Evolutionary conservation across 2,329 filamentous ascomycete species (phyloP).

Genomic region (Alternaria gaisen): DNA sequence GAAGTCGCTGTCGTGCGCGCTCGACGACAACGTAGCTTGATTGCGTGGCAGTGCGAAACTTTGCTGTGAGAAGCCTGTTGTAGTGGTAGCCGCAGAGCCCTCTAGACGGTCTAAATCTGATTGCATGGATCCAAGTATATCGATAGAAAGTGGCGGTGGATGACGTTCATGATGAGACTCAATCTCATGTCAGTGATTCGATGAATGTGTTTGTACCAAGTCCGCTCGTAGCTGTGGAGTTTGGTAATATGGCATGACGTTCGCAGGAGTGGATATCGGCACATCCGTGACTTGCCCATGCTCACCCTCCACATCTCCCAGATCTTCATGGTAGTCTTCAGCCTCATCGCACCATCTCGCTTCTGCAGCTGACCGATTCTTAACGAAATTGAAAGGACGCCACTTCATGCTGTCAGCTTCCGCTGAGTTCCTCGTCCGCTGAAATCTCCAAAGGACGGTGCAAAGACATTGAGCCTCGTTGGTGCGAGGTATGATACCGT

Average conservation of each 20-base stretch:
- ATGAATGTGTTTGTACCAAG: constrained; percentile 15
- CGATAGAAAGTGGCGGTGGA: constrained; percentile 38
- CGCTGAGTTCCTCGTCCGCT: constrained; percentile 36
- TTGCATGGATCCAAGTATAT: constrained; percentile 33
- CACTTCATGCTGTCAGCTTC: constrained; percentile 46
- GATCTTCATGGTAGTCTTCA: constrained; percentile 15
- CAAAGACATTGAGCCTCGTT: constrained; percentile 40
- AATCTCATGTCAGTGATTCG: constrained; percentile 24
- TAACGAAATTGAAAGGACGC: constrained; percentile 42
- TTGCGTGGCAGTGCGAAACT: constrained; percentile 33
- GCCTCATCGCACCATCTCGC: constrained; percentile 29
- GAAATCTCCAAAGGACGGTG: constrained; percentile 52
- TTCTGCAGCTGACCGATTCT: constrained; percentile 6
- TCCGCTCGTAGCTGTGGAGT: constrained; percentile 23
- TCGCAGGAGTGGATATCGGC: constrained; percentile 4
- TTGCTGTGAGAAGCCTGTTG: constrained; percentile 39
- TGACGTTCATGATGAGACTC: constrained; percentile 24
- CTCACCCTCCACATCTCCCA: constrained; percentile 3
- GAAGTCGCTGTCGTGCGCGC: constrained; percentile 46
- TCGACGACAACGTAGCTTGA: constrained; percentile 29
- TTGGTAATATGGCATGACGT: constrained; percentile 25
- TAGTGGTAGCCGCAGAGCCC: constrained; percentile 29
- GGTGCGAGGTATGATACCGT: constrained; percentile 41
- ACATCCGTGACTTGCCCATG: constrained; percentile 6
- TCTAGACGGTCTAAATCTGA: constrained; percentile 35